Percentiles rank a stretch among this genome's conserved stretches.
Evolutionary conservation across 352 stramenopile genomes (phyloP).

Genomic region (Nothophytophthora sp.): DNA sequence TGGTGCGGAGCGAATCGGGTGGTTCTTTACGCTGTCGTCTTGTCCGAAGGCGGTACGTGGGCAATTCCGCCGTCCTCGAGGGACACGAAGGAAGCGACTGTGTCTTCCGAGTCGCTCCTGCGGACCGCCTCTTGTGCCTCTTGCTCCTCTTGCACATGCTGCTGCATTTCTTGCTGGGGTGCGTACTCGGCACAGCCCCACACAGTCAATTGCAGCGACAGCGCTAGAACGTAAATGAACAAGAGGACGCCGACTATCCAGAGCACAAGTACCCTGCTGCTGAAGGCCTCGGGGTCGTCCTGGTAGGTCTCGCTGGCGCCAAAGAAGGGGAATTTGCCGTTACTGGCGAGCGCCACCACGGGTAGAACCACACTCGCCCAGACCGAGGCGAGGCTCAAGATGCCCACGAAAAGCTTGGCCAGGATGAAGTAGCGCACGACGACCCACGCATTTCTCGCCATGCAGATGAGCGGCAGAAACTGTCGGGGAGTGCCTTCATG

Average conservation of each 20-base stretch:
- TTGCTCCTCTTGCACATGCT: too few relatives aligned
- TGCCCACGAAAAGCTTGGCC: not conserved
- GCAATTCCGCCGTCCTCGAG: too few relatives aligned
- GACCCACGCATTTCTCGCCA: not conserved
- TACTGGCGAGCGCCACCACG: conserved; percentile 20
- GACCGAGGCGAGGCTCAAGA: conserved; percentile 5
- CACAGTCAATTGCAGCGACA: conserved; percentile 13
- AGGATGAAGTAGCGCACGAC: not conserved
- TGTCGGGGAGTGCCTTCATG: too few relatives aligned
- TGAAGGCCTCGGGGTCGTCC: conserved; percentile 11
- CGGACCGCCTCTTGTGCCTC: too few relatives aligned
- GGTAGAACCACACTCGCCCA: conserved; percentile 16
- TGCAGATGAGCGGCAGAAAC: not conserved
- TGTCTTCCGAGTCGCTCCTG: too few relatives aligned
- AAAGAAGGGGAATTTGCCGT: not conserved
- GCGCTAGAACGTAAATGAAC: conserved; percentile 1
- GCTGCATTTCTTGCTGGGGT: not conserved
- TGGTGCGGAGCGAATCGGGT: too few relatives aligned
- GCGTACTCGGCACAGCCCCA: conserved; percentile 6
- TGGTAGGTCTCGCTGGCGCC: conserved; percentile 1
- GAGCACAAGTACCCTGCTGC: conserved; percentile 1
- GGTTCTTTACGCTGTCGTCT: too few relatives aligned
- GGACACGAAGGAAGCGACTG: too few relatives aligned
- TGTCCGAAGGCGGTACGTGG: too few relatives aligned
- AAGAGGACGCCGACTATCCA: conserved; percentile 3